A percentile compares a stretch with the other conserved stretches of the same genome.
Evolutionary conservation across 2,329 filamentous ascomycete genomes (phyloP).

Genomic region (Rhynchosporium secalis): DNA sequence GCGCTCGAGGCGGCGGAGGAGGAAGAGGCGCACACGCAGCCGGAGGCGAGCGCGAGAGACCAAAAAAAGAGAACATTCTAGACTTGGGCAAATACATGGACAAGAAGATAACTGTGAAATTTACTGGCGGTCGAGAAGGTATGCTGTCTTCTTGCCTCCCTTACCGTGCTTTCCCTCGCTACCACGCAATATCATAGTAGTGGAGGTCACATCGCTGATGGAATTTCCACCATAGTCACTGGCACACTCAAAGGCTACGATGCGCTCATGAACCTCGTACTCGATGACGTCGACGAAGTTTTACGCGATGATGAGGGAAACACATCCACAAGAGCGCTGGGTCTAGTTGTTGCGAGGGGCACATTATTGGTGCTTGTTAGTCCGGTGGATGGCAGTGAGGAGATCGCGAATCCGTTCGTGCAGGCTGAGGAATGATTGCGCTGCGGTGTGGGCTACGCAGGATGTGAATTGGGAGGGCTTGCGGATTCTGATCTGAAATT

Average conservation of each 20-base stretch:
- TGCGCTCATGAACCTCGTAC: slow-evolving; percentile 94
- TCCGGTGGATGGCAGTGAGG: slow-evolving; percentile 90
- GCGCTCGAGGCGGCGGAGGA: slow-evolving; percentile 31
- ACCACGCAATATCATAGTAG: neutral
- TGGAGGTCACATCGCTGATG: neutral
- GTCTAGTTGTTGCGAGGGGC: slow-evolving; percentile 82
- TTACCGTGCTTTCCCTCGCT: neutral
- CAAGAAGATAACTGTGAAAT: slow-evolving; percentile 92
- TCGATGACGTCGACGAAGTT: slow-evolving; percentile 90
- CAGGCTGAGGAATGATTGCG: slow-evolving; percentile 61
- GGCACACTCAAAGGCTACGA: slow-evolving; percentile 94
- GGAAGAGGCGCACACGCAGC: slow-evolving; percentile 47
- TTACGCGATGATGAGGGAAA: slow-evolving; percentile 93
- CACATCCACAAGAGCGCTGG: slow-evolving; percentile 66
- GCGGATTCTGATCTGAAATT: too few relatives aligned
- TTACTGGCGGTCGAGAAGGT: slow-evolving; percentile 93
- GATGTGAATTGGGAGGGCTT: too few relatives aligned
- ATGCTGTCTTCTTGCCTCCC: slow-evolving; percentile 35
- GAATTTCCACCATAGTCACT: slow-evolving; percentile 59
- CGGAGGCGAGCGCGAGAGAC: slow-evolving; percentile 62
- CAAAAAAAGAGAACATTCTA: slow-evolving; percentile 98
- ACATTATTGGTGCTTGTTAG: slow-evolving; percentile 92
- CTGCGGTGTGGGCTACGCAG: too few relatives aligned
- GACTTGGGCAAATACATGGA: slow-evolving; percentile 97
- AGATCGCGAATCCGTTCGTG: slow-evolving; percentile 91